These are phyloP conservation scores for Coprinellus aureogranulatus DNA, from an alignment of 768 basidiomycete genomes.

Conservation along the genomic window DNA sequence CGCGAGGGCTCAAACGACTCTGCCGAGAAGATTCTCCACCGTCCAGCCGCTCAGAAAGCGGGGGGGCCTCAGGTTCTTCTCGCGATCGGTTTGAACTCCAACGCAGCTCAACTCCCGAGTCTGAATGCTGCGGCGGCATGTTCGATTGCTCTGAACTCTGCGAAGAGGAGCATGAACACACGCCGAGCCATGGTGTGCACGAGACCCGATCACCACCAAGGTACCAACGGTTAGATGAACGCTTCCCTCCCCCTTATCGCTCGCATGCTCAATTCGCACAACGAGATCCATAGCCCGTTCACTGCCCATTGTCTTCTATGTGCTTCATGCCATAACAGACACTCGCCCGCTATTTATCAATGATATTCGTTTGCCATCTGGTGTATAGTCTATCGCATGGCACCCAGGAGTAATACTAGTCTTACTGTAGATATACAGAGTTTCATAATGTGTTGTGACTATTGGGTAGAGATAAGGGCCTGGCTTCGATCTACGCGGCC, in stretches of 20 bases:
- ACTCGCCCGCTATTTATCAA: background rate
- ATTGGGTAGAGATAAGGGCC: background rate
- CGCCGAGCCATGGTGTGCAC: slow-evolving; percentile 16
- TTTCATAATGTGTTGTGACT: background rate
- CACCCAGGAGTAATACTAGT: too few species aligned
- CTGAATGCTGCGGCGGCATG: slow-evolving; percentile 51
- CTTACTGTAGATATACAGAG: too few species aligned
- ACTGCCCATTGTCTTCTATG: background rate
- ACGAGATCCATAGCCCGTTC: background rate
- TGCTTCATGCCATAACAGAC: background rate
- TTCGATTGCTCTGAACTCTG: slow-evolving; percentile 45
- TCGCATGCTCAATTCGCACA: background rate
- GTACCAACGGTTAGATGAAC: background rate
- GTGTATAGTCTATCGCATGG: background rate
- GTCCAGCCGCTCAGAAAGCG: slow-evolving; percentile 5
- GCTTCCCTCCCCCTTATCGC: background rate
- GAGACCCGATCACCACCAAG: background rate
- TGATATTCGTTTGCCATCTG: background rate
- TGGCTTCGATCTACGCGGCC: background rate
- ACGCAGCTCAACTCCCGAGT: slow-evolving; percentile 27
- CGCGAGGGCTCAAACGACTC: slow-evolving; percentile 28
- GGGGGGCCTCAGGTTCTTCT: background rate
- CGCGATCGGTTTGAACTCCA: slow-evolving; percentile 5
- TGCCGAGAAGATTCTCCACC: slow-evolving; percentile 31
- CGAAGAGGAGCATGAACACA: slow-evolving; percentile 20